Evolutionary conservation across 805 yeast genomes (phyloP).

Genomic region (Lachancea sp.): DNA sequence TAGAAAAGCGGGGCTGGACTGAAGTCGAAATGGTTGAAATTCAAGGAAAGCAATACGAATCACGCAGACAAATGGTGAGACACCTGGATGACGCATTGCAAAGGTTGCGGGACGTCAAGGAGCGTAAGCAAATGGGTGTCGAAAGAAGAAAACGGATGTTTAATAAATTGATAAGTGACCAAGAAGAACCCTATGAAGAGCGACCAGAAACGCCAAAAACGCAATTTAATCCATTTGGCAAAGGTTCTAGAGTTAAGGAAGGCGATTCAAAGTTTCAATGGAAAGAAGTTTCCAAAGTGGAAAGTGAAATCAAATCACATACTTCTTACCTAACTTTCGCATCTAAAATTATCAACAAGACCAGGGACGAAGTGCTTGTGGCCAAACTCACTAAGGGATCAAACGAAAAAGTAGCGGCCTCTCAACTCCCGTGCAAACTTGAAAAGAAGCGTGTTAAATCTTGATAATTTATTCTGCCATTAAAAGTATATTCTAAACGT

Average conservation of each 20-base stretch:
- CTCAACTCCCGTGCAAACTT: constrained; percentile 5
- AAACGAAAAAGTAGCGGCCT: background rate
- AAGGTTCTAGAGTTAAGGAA: constrained; percentile 75
- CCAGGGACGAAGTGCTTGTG: constrained; percentile 16
- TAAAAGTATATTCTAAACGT: constrained; percentile 3
- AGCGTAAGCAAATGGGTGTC: constrained; percentile 60
- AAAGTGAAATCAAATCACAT: constrained; percentile 83
- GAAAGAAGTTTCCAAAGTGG: constrained; percentile 79
- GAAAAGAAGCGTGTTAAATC: constrained; percentile 3
- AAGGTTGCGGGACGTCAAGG: constrained; percentile 72
- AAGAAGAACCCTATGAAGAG: constrained; percentile 25
- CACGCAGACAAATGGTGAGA: constrained; percentile 81
- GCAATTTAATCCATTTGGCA: constrained; percentile 89
- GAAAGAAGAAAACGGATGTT: constrained; percentile 44
- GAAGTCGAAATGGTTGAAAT: constrained; percentile 89
- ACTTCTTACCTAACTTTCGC: constrained; percentile 95
- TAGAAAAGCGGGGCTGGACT: constrained; percentile 74
- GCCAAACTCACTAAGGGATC: constrained; percentile 5
- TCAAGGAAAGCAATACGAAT: constrained; percentile 79
- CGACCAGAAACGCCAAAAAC: constrained; percentile 35
- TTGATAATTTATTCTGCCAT: background rate
- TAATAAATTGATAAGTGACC: constrained; percentile 23
- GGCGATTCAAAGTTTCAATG: constrained; percentile 80
- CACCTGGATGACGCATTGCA: constrained; percentile 73
- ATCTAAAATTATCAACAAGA: constrained; percentile 33